A percentile compares a stretch with the other conserved stretches of the same genome.
Evolutionary conservation across 2,329 filamentous ascomycete species (phyloP).

Genomic region (Pseudophaeomoniella oleicola): DNA sequence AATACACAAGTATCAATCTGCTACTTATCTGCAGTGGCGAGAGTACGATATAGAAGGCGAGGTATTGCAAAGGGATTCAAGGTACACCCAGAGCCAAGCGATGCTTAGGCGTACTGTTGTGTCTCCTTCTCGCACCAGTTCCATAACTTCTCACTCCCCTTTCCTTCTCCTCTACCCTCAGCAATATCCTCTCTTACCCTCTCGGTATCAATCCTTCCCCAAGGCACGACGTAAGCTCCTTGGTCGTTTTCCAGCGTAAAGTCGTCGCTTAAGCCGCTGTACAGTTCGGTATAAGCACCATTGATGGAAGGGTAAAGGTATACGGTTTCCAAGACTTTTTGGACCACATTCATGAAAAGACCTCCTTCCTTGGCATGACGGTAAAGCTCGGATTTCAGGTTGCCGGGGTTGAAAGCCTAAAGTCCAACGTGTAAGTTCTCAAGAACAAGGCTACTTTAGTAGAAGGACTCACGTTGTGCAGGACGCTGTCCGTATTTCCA

Average conservation of each 20-base stretch:
- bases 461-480: conserved; percentile 4
- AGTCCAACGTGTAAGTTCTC: no score
- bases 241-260: conserved; percentile 22
- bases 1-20: no score
- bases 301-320: conserved; percentile 14
- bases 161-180: conserved; percentile 14
- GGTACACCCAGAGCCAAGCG: no score
- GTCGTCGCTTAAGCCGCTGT: conserved; percentile 29
- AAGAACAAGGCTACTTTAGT: neutral
- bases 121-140: conserved; percentile 24
- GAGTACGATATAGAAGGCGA: no score
- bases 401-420: conserved; percentile 16
- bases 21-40: no score
- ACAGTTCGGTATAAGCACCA: conserved; percentile 36
- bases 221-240: conserved; percentile 12
- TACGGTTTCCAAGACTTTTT: conserved; percentile 1
- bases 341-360: conserved; percentile 14
- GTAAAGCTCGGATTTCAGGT: conserved; percentile 8
- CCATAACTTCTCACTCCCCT: conserved; percentile 21
- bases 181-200: conserved; percentile 3
- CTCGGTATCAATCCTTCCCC: conserved; percentile 4
- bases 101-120: no score
- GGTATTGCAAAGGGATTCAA: no score
- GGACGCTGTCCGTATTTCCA: conserved; percentile 5
- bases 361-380: no score